Conservation (phyloP, 345 rosid genomes). For the Camelina laxa region DNA sequence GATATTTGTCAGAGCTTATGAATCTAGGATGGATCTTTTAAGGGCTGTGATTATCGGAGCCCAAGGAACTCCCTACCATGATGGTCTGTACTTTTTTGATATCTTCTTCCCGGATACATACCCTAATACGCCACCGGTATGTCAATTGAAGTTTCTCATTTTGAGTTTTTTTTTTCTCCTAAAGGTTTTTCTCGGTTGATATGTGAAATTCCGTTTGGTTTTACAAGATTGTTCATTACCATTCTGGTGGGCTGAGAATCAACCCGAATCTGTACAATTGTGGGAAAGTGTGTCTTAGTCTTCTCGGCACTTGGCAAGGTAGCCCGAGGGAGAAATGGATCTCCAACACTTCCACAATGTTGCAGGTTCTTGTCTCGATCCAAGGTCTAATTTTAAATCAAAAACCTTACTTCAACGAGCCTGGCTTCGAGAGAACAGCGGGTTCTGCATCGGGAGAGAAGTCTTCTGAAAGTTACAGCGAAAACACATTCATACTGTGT, state of each 20-base stretch:
- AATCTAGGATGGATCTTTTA: constrained; percentile 91
- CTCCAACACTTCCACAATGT: constrained; percentile 73
- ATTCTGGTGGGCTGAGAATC: constrained; percentile 81
- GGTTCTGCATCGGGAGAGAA: constrained; percentile 57
- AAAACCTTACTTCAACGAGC: constrained; percentile 90
- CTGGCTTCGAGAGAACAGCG: constrained; percentile 56
- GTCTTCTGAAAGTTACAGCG: constrained; percentile 62
- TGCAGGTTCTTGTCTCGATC: constrained; percentile 93
- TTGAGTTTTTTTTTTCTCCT: background rate
- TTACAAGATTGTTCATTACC: constrained; percentile 72
- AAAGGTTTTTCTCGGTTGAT: background rate
- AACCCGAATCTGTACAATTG: constrained; percentile 77
- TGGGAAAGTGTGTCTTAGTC: constrained; percentile 95
- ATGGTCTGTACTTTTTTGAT: constrained; percentile 94
- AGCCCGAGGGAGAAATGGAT: constrained; percentile 79
- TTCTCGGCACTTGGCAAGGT: constrained; percentile 93
- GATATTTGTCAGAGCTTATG: constrained; percentile 87
- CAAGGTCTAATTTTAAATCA: constrained; percentile 89
- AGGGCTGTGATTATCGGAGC: constrained; percentile 95
- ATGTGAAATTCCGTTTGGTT: constrained; percentile 26
- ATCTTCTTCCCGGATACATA: constrained; percentile 75
- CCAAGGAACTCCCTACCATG: constrained; percentile 94
- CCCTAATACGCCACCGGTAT: constrained; percentile 82
- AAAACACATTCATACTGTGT: constrained; percentile 63
- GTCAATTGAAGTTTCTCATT: constrained; percentile 30